Percentiles rank a stretch among this genome's conserved stretches.
Evolutionary conservation across 2,329 filamentous ascomycete genomes (phyloP).

Genomic region (Pyrenochaeta sp.): DNA sequence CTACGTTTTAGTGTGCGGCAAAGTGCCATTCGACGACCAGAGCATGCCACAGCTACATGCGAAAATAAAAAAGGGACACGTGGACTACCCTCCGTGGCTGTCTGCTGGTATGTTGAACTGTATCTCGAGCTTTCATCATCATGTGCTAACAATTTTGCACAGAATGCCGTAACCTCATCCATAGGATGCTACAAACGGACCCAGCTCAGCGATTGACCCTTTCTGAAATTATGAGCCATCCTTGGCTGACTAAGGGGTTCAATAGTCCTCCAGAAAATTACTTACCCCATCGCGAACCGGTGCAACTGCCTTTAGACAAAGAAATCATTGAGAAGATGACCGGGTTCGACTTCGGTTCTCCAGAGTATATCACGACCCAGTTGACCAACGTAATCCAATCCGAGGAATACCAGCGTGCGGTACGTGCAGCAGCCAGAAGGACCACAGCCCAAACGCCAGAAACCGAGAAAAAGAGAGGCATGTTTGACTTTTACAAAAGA

Average conservation of each 20-base stretch:
- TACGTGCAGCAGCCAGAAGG: slow-evolving; percentile 75
- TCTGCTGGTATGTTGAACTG: slow-evolving; percentile 73
- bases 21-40: slow-evolving; percentile 98
- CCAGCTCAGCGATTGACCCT: slow-evolving; percentile 86
- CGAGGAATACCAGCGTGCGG: slow-evolving; percentile 88
- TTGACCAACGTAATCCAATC: slow-evolving; percentile 88
- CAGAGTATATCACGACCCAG: slow-evolving; percentile 82
- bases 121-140: neutral
- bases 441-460: slow-evolving; percentile 65
- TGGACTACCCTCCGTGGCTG: slow-evolving; percentile 95
- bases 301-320: slow-evolving; percentile 83
- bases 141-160: slow-evolving; percentile 11
- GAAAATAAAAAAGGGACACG: slow-evolving; percentile 96
- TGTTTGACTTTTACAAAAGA: slow-evolving; percentile 97
- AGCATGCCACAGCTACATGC: slow-evolving; percentile 98
- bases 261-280: slow-evolving; percentile 87
- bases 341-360: slow-evolving; percentile 93
- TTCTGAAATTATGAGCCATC: slow-evolving; percentile 91
- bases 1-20: slow-evolving; percentile 95
- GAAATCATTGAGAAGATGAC: slow-evolving; percentile 93
- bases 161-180: slow-evolving; percentile 95
- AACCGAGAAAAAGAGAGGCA: slow-evolving; percentile 82
- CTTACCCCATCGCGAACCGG: slow-evolving; percentile 80
- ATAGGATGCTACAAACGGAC: slow-evolving; percentile 94
- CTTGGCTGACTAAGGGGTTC: slow-evolving; percentile 96